Evolutionary conservation across 805 yeast genomes (phyloP), one percentile per base, ranked within the genome.

Genomic region (Candida ulmi): DNA sequence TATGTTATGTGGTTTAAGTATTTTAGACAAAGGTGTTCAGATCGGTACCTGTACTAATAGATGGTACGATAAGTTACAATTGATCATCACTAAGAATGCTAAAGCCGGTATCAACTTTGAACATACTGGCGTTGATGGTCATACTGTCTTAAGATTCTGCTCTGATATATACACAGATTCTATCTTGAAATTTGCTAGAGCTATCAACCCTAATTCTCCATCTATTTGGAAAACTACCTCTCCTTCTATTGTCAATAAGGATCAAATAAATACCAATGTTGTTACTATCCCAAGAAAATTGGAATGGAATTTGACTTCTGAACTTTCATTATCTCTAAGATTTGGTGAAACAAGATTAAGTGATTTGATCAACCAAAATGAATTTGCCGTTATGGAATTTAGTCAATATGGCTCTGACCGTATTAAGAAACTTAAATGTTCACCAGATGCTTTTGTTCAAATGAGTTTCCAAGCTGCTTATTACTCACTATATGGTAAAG

Each of bases 81-180:
- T 88, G 42, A 81, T 88, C 33, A 79, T 88, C 29, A 86, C 96
- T 2, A 76, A 76, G 51, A 87, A 88, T 60, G 95, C 95, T 18
- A 84, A 85, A 61, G 96, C 93, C 2, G 97, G 97, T 23, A 80
- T 88, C 48, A 88, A 90, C 60, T 88, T 88, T 57, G 97, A 88
- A 55, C 93, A 88, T 56, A 84, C 97, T 0, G 96, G 96, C 50
- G 95, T 88, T 21, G 97, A 88, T 62, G 97, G 97, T 41, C 96
- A 88, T 60, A 88, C 97, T 0, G 95, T 88, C 5, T 66, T 88
- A 48, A 66, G 96, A 47, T 83, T 84, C 66, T 95, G 88, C 12
- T 78, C 88, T 30, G 96, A 88, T 60, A 84, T 88, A 40, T 88
- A 88, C 58, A 88, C 96, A 0, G 97, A 88, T 58, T 83, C 95